Base-by-base conservation (phyloP, 208 protist genomes). In the Wallacemonas sp. region DNA sequence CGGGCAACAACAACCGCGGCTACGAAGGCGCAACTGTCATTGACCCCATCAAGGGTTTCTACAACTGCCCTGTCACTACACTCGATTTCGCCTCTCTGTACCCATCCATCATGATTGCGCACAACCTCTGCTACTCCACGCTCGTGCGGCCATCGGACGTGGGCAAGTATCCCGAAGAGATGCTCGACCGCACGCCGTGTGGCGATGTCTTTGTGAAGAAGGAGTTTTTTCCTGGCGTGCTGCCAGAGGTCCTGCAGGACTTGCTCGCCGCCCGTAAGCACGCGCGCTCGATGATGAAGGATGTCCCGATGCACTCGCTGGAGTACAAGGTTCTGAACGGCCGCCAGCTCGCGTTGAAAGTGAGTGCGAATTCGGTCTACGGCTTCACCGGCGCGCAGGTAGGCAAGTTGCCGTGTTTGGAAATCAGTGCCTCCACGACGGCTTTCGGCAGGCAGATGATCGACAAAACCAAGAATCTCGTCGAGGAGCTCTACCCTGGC, bases 31-130 rank as follows among this genome's bases (percentile, higher is more conserved):
- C 98, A 26, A 98, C 93, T 24, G 98, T 99, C 19, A 98, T 99
- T 72, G 96, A 99, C n/a, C 98, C 98, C 22, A 88, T 83, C 21
- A 94, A 84, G 22, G 98, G 97, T 27, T 99, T 96, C 67, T 99
- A 99, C 86, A 90, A 98, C 98, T 92, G 85, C 66, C 97, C 98
- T 21, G 98, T 99, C 59, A 86, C 94, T 4, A 99, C 98, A 2
- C 90, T 99, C 24, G 99, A 99, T 80, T 99, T 99, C 78, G 95
- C 97, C 15, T 99, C 97, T 39, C 96, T 99, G 49, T 99, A 99
- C 87, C 99, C 99, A 19, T 99, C 98, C n/a, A 99, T 99, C 82
- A 99, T 99, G 95, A 99, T 99, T 75, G 99, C 99, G 2, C 98
- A 99, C 84, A 99, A 99, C 81, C 81, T 99, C 36, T 99, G 99